A percentile compares a stretch with the other conserved stretches of the same genome.
Conservation (phyloP, 805 yeast species). For the Saccharomycopsis olivae region DNA sequence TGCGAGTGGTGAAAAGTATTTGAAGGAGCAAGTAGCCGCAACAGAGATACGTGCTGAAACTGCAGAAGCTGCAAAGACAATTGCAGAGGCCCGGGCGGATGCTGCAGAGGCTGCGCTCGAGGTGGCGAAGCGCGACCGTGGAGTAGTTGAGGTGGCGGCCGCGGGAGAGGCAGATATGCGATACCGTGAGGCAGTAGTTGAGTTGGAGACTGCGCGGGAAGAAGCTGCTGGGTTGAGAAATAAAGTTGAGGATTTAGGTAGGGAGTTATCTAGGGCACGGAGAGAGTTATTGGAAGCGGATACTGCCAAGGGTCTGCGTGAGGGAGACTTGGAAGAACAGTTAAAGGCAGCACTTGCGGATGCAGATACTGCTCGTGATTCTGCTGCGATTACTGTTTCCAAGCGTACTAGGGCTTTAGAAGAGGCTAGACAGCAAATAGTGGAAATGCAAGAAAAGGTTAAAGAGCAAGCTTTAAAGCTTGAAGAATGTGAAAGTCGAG, state of each 20-base stretch:
- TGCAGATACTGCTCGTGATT: conserved; percentile 47
- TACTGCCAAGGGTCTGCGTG: no score
- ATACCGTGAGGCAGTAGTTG: conserved; percentile 49
- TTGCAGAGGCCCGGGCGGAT: no score
- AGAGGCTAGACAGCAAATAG: conserved; percentile 38
- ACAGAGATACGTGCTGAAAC: no score
- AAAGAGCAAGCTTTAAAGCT: conserved; percentile 12
- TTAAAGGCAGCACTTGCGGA: no score
- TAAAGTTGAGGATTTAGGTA: conserved; percentile 65
- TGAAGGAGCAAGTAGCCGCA: no score
- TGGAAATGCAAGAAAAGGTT: conserved; percentile 26
- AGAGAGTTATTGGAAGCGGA: conserved; percentile 53
- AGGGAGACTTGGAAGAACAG: no score
- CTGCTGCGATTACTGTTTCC: conserved; percentile 36
- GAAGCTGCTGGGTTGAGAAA: conserved; percentile 70
- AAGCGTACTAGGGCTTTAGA: conserved; percentile 58
- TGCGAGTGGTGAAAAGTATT: no score
- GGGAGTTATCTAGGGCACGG: conserved; percentile 69
- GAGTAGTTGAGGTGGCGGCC: no score
- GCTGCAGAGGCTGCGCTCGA: no score
- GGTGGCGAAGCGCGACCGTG: no score
- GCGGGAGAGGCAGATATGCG: conserved; percentile 63
- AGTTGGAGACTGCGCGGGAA: conserved; percentile 62
- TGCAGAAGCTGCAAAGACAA: no score
- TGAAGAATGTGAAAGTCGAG: no score